Percentiles rank a stretch among this genome's conserved stretches.
phyloP scores from a whole-genome alignment of 2,329 filamentous ascomycete genomes.

The Colletotrichum chrysophilum region DNA sequence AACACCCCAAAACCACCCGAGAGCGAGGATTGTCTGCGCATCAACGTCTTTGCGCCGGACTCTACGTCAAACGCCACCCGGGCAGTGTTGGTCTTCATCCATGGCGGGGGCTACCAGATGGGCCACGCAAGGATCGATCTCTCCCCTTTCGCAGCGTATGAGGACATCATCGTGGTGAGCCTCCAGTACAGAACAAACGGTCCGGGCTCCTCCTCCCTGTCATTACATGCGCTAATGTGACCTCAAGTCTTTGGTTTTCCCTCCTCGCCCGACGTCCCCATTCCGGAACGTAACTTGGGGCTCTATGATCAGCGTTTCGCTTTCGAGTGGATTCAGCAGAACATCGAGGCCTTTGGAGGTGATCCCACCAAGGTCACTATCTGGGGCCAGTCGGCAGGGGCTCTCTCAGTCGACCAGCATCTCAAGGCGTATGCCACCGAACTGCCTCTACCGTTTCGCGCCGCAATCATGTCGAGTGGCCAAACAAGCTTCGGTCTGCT shows the following conservation, averaged over 20 bases:
- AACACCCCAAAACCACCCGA: conserved; percentile 19
- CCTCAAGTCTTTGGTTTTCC: conserved; percentile 26
- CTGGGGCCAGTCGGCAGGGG: conserved; percentile 37
- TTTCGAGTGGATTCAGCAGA: conserved; percentile 37
- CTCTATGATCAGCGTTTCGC: conserved; percentile 33
- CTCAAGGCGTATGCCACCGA: conserved; percentile 24
- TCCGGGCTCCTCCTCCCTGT: background rate
- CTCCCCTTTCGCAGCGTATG: conserved; percentile 29
- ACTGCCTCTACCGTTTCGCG: conserved; percentile 26
- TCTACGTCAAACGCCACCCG: background rate
- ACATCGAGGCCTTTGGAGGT: conserved; percentile 33
- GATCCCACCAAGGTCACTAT: conserved; percentile 34
- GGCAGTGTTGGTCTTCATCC: conserved; percentile 30
- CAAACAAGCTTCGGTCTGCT: conserved; percentile 30
- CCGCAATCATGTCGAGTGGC: conserved; percentile 31
- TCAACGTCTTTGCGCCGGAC: conserved; percentile 31
- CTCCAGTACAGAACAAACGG: conserved; percentile 32
- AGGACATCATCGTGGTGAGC: conserved; percentile 29
- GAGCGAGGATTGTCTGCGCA: conserved; percentile 32
- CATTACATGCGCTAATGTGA: background rate
- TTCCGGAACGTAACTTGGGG: conserved; percentile 25
- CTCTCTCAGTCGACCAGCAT: conserved; percentile 27
- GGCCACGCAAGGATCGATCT: conserved; percentile 27
- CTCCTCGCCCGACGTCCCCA: background rate
- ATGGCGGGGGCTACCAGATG: conserved; percentile 28